These are phyloP conservation scores for Poa pratensis DNA, from an alignment of 176 grass and related monocot species.

Conservation along the genomic window DNA sequence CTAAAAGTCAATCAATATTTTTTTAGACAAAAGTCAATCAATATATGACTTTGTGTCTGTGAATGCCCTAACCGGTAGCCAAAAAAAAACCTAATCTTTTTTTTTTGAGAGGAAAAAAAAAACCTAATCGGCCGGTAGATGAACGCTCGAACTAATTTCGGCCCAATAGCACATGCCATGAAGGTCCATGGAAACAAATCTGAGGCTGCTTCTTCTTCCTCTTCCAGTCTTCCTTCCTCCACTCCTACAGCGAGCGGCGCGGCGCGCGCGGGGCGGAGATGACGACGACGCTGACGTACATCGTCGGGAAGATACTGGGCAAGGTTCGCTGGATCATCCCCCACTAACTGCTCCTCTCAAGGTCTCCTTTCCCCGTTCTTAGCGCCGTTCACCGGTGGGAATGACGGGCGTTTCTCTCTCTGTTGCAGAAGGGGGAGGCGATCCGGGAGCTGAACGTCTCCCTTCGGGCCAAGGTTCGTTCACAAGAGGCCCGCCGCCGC, in stretches of 20 bases:
- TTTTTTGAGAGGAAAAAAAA: too few species aligned
- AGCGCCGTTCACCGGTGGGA: background rate
- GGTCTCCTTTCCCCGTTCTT: constrained; percentile 5
- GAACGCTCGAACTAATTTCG: background rate
- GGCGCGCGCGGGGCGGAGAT: background rate
- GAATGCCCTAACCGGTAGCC: too few species aligned
- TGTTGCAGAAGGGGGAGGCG: constrained; percentile 14
- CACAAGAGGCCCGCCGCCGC: background rate
- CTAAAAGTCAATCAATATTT: too few species aligned
- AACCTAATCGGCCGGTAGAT: too few species aligned
- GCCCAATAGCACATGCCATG: background rate
- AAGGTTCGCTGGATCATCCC: constrained; percentile 6
- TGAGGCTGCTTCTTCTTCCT: background rate
- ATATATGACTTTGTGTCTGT: too few species aligned
- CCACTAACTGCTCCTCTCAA: background rate
- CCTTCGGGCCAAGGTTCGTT: constrained; percentile 38
- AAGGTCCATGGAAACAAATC: background rate
- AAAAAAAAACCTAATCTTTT: too few species aligned
- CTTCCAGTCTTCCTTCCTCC: background rate
- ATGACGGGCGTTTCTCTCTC: background rate
- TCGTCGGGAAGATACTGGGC: background rate
- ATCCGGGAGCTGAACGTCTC: constrained; percentile 29
- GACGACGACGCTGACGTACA: background rate
- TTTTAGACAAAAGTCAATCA: too few species aligned
- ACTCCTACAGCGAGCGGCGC: background rate